Evolutionary conservation across 352 stramenopile species (phyloP).

Genomic region (Phytophthora aleatoria): DNA sequence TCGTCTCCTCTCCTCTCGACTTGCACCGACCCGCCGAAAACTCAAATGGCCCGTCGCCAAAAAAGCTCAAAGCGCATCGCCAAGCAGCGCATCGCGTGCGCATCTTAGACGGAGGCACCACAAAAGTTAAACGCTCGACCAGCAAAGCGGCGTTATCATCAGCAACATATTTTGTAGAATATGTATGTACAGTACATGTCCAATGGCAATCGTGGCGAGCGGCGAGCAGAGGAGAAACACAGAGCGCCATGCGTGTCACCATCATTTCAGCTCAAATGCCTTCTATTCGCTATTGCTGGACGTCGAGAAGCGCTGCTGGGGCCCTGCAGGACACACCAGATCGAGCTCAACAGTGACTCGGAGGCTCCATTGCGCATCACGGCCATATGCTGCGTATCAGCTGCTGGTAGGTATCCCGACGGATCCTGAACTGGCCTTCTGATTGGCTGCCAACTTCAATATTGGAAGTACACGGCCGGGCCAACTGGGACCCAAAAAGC

Average conservation of each 20-base stretch:
- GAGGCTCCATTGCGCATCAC: slow-evolving; percentile 13
- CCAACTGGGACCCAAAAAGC: neutral
- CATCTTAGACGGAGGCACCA: slow-evolving; percentile 10
- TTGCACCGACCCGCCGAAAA: slow-evolving; percentile 12
- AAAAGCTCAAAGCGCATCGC: neutral
- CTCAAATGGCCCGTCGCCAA: slow-evolving; percentile 9
- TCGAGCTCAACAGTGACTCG: slow-evolving; percentile 7
- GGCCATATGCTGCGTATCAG: slow-evolving; percentile 14
- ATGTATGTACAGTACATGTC: too few relatives aligned
- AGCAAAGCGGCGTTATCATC: slow-evolving; percentile 3
- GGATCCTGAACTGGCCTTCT: slow-evolving; percentile 1
- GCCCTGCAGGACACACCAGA: neutral
- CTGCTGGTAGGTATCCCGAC: slow-evolving; percentile 3
- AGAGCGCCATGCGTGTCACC: neutral
- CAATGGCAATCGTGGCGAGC: neutral
- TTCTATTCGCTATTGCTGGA: neutral
- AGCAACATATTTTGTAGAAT: neutral
- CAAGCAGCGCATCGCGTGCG: slow-evolving; percentile 2
- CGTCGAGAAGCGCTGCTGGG: neutral
- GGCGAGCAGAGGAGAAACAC: neutral
- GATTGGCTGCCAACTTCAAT: slow-evolving; percentile 29
- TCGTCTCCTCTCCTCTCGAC: slow-evolving; percentile 7
- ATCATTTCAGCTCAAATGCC: slow-evolving; percentile 15
- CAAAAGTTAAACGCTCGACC: slow-evolving; percentile 8
- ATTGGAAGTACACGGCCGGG: neutral